Evolutionary conservation across 2,329 filamentous ascomycete genomes (phyloP).

Genomic region (Juglanconis juglandina): DNA sequence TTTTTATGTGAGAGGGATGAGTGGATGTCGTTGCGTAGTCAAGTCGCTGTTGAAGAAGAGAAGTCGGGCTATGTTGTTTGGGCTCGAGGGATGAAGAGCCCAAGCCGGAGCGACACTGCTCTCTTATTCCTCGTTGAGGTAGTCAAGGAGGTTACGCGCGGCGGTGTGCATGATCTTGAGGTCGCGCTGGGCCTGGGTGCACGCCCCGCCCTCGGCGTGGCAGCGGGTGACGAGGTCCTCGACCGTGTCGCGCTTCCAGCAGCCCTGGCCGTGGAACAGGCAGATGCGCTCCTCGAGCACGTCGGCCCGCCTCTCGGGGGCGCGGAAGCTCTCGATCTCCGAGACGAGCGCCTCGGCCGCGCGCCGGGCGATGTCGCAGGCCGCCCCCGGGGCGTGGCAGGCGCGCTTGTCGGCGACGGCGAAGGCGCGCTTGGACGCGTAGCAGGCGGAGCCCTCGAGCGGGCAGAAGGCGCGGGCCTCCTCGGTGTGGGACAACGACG

Average conservation of each 20-base stretch:
- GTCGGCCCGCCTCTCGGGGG: conserved; percentile 12
- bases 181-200: conserved; percentile 36
- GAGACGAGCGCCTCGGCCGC: conserved; percentile 35
- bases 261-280: conserved; percentile 28
- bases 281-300: conserved; percentile 25
- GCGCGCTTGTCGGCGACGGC: conserved; percentile 26
- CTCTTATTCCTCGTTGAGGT: conserved; percentile 12
- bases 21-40: conserved; percentile 1
- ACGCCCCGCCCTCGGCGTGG: conserved; percentile 29
- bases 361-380: conserved; percentile 40
- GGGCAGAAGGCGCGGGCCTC: conserved; percentile 14
- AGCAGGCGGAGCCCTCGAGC: conserved; percentile 20
- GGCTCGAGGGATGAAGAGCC: not conserved
- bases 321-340: conserved; percentile 22
- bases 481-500: not conserved
- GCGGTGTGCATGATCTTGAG: conserved; percentile 31
- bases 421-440: conserved; percentile 17
- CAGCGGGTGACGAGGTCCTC: conserved; percentile 26
- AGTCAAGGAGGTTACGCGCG: conserved; percentile 28
- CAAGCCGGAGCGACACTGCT: not conserved
- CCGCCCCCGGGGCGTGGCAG: conserved; percentile 37
- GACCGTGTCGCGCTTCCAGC: conserved; percentile 31
- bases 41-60: conserved; percentile 7
- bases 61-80: not conserved
- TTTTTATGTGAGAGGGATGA: not conserved